Percentiles rank a stretch among this genome's conserved stretches.
These are phyloP conservation scores for Arthroderma uncinatum DNA, from an alignment of 2,329 filamentous ascomycete species.

Conservation along the genomic window DNA sequence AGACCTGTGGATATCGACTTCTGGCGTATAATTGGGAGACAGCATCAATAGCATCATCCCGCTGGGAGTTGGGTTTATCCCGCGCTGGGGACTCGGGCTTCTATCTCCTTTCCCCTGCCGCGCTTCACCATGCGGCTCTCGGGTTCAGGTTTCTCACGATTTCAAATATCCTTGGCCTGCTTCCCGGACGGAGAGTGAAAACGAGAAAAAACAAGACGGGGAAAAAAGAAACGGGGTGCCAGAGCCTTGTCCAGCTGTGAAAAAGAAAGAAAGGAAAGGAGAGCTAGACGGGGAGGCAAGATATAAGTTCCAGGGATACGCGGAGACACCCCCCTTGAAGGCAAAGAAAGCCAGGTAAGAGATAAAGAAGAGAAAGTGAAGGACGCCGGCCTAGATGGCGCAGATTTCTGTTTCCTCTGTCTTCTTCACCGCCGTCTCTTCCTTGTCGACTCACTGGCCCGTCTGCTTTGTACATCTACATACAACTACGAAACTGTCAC, in stretches of 20 bases:
- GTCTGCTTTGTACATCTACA: background rate
- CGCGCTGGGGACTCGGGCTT: background rate
- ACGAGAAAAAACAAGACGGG: background rate
- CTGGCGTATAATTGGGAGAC: slow-evolving; percentile 1
- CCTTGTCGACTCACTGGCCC: background rate
- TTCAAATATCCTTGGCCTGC: background rate
- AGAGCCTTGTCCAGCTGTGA: no score
- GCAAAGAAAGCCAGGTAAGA: no score
- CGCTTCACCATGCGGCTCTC: slow-evolving; percentile 2
- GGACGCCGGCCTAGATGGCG: no score
- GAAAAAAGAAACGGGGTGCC: no score
- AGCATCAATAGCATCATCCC: background rate
- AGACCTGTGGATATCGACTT: background rate
- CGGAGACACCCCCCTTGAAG: no score
- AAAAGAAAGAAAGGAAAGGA: background rate
- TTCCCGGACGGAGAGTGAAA: background rate
- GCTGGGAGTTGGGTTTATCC: background rate
- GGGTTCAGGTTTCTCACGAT: background rate
- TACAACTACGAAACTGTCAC: no score
- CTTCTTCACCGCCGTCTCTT: background rate
- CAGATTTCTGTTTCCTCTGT: no score
- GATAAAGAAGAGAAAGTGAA: no score
- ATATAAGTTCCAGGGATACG: no score
- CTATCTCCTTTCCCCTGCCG: background rate
- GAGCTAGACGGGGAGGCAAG: no score